A percentile compares a stretch with the other conserved stretches of the same genome.
These are phyloP conservation scores for Euphrasia confusa DNA, from an alignment of 257 asterid genomes.

Conservation along the genomic window DNA sequence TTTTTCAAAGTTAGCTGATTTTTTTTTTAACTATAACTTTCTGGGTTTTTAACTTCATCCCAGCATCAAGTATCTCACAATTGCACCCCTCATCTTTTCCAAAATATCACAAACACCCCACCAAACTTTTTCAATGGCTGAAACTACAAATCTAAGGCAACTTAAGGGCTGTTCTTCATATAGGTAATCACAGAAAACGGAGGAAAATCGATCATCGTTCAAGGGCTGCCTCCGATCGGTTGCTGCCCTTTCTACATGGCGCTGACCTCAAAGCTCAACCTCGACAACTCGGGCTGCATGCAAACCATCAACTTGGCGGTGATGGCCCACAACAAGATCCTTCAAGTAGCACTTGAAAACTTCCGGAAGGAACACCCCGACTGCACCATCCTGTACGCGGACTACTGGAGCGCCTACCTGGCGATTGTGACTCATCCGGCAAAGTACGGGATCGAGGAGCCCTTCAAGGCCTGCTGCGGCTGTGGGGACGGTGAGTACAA, in stretches of 20 bases:
- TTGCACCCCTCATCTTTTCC: background rate
- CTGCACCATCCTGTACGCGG: conserved; percentile 34
- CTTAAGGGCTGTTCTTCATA: background rate
- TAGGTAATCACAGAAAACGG: conserved; percentile 32
- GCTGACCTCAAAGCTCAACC: conserved; percentile 17
- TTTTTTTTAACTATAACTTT: background rate
- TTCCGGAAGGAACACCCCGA: conserved; percentile 27
- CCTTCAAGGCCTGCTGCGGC: conserved; percentile 42
- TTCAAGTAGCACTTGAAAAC: conserved; percentile 27
- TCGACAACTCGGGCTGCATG: conserved; percentile 38
- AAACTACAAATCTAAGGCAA: no score
- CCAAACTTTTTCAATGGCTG: background rate
- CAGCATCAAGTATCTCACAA: background rate
- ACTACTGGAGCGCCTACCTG: conserved; percentile 41
- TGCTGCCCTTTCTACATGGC: conserved; percentile 39
- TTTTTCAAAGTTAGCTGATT: no score
- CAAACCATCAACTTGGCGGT: conserved; percentile 31
- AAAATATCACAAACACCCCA: background rate
- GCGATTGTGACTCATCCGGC: conserved; percentile 25
- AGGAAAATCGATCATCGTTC: conserved; percentile 38
- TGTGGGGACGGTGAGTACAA: conserved; percentile 15
- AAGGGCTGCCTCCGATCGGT: conserved; percentile 52
- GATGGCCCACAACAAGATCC: conserved; percentile 36
- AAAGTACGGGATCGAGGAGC: conserved; percentile 36
- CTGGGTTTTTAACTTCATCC: background rate